Conservation (phyloP, 2,329 filamentous ascomycete species). For the Pleurostoma richardsiae region DNA sequence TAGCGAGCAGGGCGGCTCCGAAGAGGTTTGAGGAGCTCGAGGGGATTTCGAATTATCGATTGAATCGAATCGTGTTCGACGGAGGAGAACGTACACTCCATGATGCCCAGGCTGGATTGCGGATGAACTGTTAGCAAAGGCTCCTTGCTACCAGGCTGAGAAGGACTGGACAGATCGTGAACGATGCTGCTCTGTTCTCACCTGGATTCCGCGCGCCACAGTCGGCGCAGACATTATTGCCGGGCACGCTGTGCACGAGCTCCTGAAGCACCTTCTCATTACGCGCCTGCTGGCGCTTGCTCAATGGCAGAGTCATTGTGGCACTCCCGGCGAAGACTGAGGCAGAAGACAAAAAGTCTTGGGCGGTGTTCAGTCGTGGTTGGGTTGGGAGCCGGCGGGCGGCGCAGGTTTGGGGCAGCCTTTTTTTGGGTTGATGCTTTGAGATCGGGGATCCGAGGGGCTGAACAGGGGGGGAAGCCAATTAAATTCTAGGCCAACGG, state of each 20-base stretch:
- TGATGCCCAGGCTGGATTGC: slow-evolving; percentile 76
- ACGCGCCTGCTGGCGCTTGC: slow-evolving; percentile 95
- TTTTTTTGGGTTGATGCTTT: slow-evolving; percentile 24
- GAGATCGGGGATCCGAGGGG: not conserved
- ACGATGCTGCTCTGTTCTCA: slow-evolving; percentile 35
- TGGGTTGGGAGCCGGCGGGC: not conserved
- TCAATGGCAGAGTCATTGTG: slow-evolving; percentile 39
- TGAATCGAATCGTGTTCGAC: slow-evolving; percentile 7
- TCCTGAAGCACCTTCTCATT: slow-evolving; percentile 92
- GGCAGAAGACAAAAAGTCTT: not conserved
- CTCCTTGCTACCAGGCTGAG: not conserved
- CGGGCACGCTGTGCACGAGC: slow-evolving; percentile 73
- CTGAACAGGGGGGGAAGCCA: not conserved
- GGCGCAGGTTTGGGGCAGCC: not conserved
- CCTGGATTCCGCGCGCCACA: slow-evolving; percentile 89
- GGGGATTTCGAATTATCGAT: slow-evolving; percentile 3
- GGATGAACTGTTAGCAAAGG: slow-evolving; percentile 21
- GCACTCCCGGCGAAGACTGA: not conserved
- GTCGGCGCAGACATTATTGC: slow-evolving; percentile 92
- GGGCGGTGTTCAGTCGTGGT: not conserved
- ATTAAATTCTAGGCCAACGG: not conserved
- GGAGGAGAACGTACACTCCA: slow-evolving; percentile 70
- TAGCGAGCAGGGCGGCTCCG: too few species aligned
- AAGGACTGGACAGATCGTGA: slow-evolving; percentile 1
- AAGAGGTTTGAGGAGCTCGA: too few species aligned